phyloP scores from a whole-genome alignment of 208 protist genomes.

The Lotmaria passim region DNA sequence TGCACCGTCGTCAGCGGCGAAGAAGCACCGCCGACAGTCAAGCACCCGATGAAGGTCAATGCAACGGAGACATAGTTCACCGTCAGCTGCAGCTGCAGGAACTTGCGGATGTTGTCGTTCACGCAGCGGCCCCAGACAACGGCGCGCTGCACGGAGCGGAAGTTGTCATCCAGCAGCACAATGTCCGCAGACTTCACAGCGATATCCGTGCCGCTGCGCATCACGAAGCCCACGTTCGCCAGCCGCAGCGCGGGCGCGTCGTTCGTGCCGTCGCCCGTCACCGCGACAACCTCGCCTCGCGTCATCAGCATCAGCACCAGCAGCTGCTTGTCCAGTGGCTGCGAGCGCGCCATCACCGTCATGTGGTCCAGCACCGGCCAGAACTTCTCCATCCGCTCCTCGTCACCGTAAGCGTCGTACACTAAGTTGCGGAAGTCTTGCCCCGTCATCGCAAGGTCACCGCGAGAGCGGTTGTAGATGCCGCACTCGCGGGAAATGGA shows the following conservation, averaged over 20 bases:
- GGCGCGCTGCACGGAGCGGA: slow-evolving; percentile 96
- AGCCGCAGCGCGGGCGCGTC: slow-evolving; percentile 96
- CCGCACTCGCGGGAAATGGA: slow-evolving; percentile 93
- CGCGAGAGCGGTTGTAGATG: slow-evolving; percentile 74
- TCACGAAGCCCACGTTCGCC: slow-evolving; percentile 98
- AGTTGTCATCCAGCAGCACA: slow-evolving; percentile 98
- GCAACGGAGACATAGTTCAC: slow-evolving; percentile 97
- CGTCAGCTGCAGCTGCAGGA: slow-evolving; percentile 98
- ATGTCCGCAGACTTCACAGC: slow-evolving; percentile 94
- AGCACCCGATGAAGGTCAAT: slow-evolving; percentile 92
- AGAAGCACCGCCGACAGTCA: slow-evolving; percentile 60
- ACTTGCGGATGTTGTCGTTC: slow-evolving; percentile 96
- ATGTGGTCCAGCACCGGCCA: slow-evolving; percentile 74
- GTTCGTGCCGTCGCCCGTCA: slow-evolving; percentile 98
- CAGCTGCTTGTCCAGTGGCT: slow-evolving; percentile 90
- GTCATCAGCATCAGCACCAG: slow-evolving; percentile 86
- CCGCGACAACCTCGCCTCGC: slow-evolving; percentile 77
- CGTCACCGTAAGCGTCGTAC: slow-evolving; percentile 78
- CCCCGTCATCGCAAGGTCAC: slow-evolving; percentile 88
- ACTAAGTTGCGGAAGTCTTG: slow-evolving; percentile 89
- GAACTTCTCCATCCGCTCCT: slow-evolving; percentile 75
- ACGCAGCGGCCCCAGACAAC: slow-evolving; percentile 92
- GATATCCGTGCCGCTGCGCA: slow-evolving; percentile 97
- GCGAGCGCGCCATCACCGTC: slow-evolving; percentile 89
- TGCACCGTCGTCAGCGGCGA: slow-evolving; percentile 95